phyloP scores from a whole-genome alignment of 192 early-diverging fungal species.

The Umbelopsis vinacea region DNA sequence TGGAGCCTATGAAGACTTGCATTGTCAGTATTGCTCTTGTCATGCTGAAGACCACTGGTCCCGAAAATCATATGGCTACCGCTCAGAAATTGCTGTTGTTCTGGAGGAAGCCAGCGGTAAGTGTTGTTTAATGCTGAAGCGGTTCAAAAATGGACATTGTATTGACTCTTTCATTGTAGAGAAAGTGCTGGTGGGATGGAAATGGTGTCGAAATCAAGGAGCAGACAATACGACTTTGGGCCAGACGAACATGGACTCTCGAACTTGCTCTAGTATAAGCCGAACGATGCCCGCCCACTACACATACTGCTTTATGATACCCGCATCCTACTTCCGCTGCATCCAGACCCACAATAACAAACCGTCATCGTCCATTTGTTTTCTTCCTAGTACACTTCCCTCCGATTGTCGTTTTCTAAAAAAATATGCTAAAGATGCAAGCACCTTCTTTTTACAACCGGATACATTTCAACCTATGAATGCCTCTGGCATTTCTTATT shows the following conservation, averaged over 20 bases:
- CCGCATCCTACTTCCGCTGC: conserved; percentile 1
- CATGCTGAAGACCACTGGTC: conserved; percentile 69
- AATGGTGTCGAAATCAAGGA: conserved; percentile 62
- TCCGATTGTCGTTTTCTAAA: background rate
- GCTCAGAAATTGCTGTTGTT: conserved; percentile 78
- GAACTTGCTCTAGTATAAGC: conserved; percentile 70
- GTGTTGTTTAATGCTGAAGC: conserved; percentile 17
- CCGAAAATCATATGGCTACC: conserved; percentile 69
- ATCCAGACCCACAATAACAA: background rate
- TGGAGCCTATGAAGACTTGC: conserved; percentile 69
- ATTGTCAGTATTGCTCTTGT: conserved; percentile 73
- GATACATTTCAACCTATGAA: background rate
- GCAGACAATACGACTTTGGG: conserved; percentile 69
- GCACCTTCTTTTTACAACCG: background rate
- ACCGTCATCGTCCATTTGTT: background rate
- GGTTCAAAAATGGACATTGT: background rate
- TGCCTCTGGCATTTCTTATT: background rate
- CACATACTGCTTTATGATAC: conserved; percentile 9
- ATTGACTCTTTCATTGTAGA: conserved; percentile 33
- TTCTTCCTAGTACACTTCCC: background rate
- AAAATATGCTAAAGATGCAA: background rate
- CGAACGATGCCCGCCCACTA: background rate
- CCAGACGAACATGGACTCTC: conserved; percentile 78
- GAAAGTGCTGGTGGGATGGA: conserved; percentile 88
- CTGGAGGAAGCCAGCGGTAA: conserved; percentile 83